Evolutionary conservation across 441 rosid species (phyloP).

Genomic region (Mallotus japonicus): DNA sequence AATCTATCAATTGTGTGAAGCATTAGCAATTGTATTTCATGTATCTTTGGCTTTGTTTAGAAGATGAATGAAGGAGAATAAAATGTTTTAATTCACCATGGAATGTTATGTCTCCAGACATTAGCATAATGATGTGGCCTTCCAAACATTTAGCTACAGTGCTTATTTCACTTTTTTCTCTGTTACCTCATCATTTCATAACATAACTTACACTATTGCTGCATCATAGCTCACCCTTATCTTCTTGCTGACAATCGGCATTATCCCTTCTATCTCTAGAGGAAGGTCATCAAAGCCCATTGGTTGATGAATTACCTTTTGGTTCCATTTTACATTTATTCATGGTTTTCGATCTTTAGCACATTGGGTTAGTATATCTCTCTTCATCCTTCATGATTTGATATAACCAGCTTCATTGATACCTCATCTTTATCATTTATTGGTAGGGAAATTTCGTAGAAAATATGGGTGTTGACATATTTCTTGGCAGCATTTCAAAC

Average conservation of each 20-base stretch:
- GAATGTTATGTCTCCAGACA: no score
- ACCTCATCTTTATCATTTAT: slow-evolving; percentile 10
- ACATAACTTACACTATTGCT: slow-evolving; percentile 10
- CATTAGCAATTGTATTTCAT: background rate
- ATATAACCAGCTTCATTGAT: background rate
- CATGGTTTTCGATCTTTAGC: slow-evolving; percentile 78
- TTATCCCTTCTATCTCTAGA: slow-evolving; percentile 87
- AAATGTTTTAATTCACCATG: no score
- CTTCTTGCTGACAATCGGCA: slow-evolving; percentile 97
- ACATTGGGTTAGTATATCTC: slow-evolving; percentile 51
- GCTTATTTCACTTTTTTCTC: background rate
- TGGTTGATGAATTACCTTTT: slow-evolving; percentile 67
- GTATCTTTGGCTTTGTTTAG: background rate
- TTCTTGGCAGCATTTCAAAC: slow-evolving; percentile 41
- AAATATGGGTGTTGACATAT: slow-evolving; percentile 64
- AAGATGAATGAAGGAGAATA: background rate
- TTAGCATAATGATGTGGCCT: background rate
- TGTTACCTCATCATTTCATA: background rate
- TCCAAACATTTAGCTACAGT: background rate
- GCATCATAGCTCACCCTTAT: slow-evolving; percentile 91
- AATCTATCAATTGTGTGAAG: background rate
- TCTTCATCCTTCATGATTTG: background rate
- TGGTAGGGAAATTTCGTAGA: slow-evolving; percentile 53
- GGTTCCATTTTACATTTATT: slow-evolving; percentile 67
- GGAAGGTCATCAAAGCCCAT: slow-evolving; percentile 69